phyloP scores from a whole-genome alignment of 108 stramenopile species.

The Mediolabrus comicus region DNA sequence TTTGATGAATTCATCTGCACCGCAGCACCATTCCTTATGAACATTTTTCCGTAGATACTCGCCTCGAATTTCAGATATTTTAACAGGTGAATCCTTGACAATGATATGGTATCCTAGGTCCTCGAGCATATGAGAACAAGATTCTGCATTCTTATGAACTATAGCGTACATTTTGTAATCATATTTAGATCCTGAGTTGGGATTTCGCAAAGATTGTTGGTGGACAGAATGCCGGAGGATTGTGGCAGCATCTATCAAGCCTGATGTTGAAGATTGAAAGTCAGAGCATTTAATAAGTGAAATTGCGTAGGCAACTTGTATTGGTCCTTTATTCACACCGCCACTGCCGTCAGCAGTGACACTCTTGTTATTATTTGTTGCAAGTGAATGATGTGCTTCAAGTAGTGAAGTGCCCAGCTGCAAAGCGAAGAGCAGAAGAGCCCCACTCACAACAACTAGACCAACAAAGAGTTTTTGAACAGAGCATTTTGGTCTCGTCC shows the following conservation, averaged over 20 bases:
- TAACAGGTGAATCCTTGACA: conserved; percentile 30
- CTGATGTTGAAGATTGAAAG: conserved; percentile 35
- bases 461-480: background rate
- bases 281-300: conserved; percentile 54
- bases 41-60: conserved; percentile 36
- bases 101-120: conserved; percentile 36
- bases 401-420: background rate
- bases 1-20: conserved; percentile 62
- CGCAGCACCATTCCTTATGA: conserved; percentile 59
- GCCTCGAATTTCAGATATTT: conserved; percentile 30
- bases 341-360: background rate
- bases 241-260: conserved; percentile 46
- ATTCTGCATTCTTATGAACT: conserved; percentile 26
- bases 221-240: conserved; percentile 54
- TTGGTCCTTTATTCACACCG: background rate
- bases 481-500: background rate
- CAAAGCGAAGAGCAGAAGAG: background rate
- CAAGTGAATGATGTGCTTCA: background rate
- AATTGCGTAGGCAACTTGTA: conserved; percentile 45
- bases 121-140: conserved; percentile 9
- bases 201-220: conserved; percentile 22
- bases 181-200: conserved; percentile 23
- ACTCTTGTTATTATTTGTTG: background rate
- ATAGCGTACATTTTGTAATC: conserved; percentile 54
- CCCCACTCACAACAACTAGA: background rate